Evolutionary conservation across 768 basidiomycete species (phyloP), one percentile per base, ranked within the genome.

Genomic region (Hygrocybe punicea): DNA sequence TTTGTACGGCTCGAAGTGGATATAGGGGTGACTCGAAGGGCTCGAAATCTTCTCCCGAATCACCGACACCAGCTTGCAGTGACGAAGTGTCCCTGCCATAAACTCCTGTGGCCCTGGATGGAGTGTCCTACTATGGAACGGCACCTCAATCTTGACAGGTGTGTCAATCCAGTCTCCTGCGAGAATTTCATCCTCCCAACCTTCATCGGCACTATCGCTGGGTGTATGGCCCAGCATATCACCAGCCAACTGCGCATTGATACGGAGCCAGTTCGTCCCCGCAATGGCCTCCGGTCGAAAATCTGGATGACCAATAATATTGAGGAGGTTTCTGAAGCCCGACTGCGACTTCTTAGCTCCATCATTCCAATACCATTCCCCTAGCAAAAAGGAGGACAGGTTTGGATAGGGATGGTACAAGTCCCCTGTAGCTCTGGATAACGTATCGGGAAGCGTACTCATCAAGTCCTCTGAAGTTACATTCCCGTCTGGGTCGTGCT

Each of bases 1-100:
- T 11, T 60, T 34, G 42, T 54, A 69, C 1, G 62, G 65, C 3
- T 57, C 60, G 23, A 56, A 61, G 46, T 69, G 63, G 29, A 65
- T 61, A 39, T 9, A n/a, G 4, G 10, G n/a, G 1, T 45, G 37
- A 7, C 25, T 16, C 5, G 49, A 23, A 1, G 47, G 35, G 14
- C 51, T 29, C 9, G 44, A 4, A 0, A 66, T 24, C 11, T 59
- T 51, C 2, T 58, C 44, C 9, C 37, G 47, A 4, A 71, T 61
- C 2, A 68, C 45, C 1, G 61, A 56, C 1, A 60, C 48, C 7
- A 70, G 53, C 0, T 49, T 52, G 0, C 68, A 62, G 23, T 66
- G 54, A 36, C 57, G 62, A 13, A 75, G 46, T 6, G 58, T 62
- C 4, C 52, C 51, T 4, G 67, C 59, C 6, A n/a, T 33, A 11